Evolutionary conservation across 495 filamentous ascomycete genomes (phyloP).

Genomic region (Penicilliopsis zonata): DNA sequence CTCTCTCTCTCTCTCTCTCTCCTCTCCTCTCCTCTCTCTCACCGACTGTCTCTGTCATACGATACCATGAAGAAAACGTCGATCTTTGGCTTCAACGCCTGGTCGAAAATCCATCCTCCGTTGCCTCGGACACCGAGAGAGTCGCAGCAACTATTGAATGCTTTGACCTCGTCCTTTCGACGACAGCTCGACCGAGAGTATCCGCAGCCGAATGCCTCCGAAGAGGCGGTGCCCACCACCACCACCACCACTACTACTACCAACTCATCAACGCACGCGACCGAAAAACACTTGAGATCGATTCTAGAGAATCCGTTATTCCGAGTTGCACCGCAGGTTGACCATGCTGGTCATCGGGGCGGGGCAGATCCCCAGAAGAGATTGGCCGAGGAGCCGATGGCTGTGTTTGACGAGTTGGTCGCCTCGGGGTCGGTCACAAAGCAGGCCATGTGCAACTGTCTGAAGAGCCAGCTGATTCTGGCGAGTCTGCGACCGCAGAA

Average conservation of each 20-base stretch:
- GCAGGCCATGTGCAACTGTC: conserved; percentile 10
- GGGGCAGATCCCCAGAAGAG: conserved; percentile 4
- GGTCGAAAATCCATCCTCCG: conserved; percentile 57
- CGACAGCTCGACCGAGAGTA: conserved; percentile 58
- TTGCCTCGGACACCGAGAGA: conserved; percentile 52
- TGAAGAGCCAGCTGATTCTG: conserved; percentile 23
- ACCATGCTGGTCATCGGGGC: conserved; percentile 3
- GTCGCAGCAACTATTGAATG: conserved; percentile 53
- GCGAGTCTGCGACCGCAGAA: conserved; percentile 9
- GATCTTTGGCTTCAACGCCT: conserved; percentile 30
- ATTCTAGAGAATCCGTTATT: conserved; percentile 64
- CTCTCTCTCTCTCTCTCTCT: too few species aligned
- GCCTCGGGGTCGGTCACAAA: conserved; percentile 24
- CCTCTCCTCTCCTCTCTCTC: too few species aligned
- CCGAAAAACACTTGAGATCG: conserved; percentile 45
- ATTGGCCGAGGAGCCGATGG: conserved; percentile 23
- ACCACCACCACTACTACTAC: conserved; percentile 11
- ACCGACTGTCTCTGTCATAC: too few species aligned
- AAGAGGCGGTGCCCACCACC: conserved; percentile 7
- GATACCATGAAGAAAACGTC: conserved; percentile 33
- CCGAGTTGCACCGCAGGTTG: conserved; percentile 19
- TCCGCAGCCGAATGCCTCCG: conserved; percentile 20
- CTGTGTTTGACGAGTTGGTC: conserved; percentile 26
- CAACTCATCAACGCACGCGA: conserved; percentile 21
- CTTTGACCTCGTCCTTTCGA: conserved; percentile 67